Percentiles rank a stretch among this genome's conserved stretches.
Conservation (phyloP, 2,329 filamentous ascomycete species). For the Rhynchosporium graminicola region DNA sequence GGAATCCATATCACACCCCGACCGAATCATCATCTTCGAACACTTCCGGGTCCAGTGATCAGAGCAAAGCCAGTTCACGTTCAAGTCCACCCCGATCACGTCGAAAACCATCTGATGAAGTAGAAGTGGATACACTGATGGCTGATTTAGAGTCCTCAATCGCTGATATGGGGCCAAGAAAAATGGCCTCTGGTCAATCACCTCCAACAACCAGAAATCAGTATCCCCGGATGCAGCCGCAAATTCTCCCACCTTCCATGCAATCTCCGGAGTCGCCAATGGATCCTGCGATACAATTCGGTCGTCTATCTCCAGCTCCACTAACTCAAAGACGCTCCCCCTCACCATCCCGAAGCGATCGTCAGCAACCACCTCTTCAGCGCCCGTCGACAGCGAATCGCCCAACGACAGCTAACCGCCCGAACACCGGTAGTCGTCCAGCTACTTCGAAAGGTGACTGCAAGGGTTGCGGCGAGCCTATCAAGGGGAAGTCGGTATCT, state of each 20-base stretch:
- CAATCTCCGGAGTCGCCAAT: constrained; percentile 48
- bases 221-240: constrained; percentile 21
- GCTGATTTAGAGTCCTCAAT: constrained; percentile 57
- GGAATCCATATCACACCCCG: constrained; percentile 65
- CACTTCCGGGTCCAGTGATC: constrained; percentile 60
- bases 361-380: constrained; percentile 14
- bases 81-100: constrained; percentile 55
- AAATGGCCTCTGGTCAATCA: constrained; percentile 38
- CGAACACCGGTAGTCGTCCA: constrained; percentile 23
- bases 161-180: constrained; percentile 43
- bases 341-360: constrained; percentile 22
- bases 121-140: constrained; percentile 54
- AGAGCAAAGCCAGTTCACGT: constrained; percentile 61
- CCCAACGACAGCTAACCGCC: constrained; percentile 4
- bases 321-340: constrained; percentile 20
- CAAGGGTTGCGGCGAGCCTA: constrained; percentile 75
- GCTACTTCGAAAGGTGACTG: constrained; percentile 61
- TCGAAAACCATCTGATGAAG: constrained; percentile 42
- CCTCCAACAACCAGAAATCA: constrained; percentile 29
- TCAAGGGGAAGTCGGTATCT: constrained; percentile 89
- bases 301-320: constrained; percentile 42
- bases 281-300: constrained; percentile 47
- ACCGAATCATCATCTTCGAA: constrained; percentile 67
- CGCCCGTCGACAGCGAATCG: constrained; percentile 15
- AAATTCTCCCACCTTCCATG: constrained; percentile 23